Evolutionary conservation across 75 land plant genomes (phyloP).

Genomic region (Pinus taeda): DNA sequence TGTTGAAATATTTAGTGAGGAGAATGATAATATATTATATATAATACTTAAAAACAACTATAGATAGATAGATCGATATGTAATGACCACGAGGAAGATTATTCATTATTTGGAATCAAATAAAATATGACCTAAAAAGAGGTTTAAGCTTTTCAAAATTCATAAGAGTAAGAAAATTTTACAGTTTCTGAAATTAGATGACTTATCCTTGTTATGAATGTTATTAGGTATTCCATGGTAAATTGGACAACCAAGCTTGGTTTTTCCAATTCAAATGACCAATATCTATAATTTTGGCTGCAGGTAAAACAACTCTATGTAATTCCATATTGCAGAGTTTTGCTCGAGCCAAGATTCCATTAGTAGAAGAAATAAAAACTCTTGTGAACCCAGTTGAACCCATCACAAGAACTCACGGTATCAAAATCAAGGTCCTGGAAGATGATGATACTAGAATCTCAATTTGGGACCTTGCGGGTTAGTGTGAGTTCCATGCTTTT

Average conservation of each 20-base stretch:
- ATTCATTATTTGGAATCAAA: not conserved
- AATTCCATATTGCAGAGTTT: slow-evolving; percentile 48
- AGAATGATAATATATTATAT: no score
- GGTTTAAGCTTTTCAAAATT: not conserved
- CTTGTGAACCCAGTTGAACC: slow-evolving; percentile 53
- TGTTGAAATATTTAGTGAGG: not conserved
- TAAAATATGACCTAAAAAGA: not conserved
- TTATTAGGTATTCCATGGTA: not conserved
- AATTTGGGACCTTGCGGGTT: slow-evolving; percentile 75
- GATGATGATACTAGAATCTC: slow-evolving; percentile 69
- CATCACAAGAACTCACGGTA: slow-evolving; percentile 41
- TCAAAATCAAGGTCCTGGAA: slow-evolving; percentile 55
- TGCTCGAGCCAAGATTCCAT: slow-evolving; percentile 40
- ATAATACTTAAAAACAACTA: no score
- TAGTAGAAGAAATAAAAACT: slow-evolving; percentile 41
- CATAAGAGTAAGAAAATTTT: not conserved
- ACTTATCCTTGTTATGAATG: not conserved
- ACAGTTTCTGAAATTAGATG: not conserved
- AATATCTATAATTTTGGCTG: not conserved
- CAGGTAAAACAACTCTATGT: slow-evolving; percentile 64
- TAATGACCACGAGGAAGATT: not conserved
- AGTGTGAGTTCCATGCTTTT: slow-evolving; percentile 60
- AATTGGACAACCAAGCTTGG: not conserved
- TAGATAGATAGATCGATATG: not conserved
- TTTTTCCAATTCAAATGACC: not conserved